A percentile compares a stretch with the other conserved stretches of the same genome.
phyloP scores from a whole-genome alignment of 2,329 filamentous ascomycete genomes.

The Aspergillus ochraceoroseus region DNA sequence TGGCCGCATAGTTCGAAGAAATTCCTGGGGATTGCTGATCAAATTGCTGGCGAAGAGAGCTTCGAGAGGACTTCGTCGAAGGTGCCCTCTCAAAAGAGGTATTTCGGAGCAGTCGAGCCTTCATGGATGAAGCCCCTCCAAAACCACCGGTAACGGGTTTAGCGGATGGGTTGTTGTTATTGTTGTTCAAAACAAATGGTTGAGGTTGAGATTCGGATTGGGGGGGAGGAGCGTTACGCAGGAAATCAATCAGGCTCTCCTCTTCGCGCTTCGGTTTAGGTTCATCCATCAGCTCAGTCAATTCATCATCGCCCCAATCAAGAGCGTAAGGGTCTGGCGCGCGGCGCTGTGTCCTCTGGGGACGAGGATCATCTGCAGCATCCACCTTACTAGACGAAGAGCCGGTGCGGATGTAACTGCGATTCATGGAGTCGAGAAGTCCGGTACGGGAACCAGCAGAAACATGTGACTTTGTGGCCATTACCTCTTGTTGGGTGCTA shows the following conservation, averaged over 20 bases:
- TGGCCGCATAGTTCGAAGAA: constrained; percentile 37
- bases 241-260: constrained; percentile 48
- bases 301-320: constrained; percentile 63
- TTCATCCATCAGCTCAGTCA: constrained; percentile 51
- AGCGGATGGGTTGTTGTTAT: constrained; percentile 14
- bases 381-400: constrained; percentile 10
- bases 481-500: constrained; percentile 51
- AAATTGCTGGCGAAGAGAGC: constrained; percentile 34
- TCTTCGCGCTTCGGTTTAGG: constrained; percentile 39
- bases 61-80: constrained; percentile 30
- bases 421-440: constrained; percentile 49
- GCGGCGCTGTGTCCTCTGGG: constrained; percentile 68
- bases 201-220: constrained; percentile 30
- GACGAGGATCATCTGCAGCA: constrained; percentile 47
- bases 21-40: constrained; percentile 26
- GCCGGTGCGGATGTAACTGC: constrained; percentile 27
- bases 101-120: constrained; percentile 34
- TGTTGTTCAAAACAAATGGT: constrained; percentile 28
- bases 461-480: constrained; percentile 45
- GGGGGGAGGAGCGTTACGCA: constrained; percentile 45
- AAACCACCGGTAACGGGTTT: constrained; percentile 18
- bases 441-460: constrained; percentile 71
- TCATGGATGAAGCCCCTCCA: constrained; percentile 28
- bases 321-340: constrained; percentile 92
- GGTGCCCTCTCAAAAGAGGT: constrained; percentile 28